These are phyloP conservation scores for Rhipidocladum racemiflorum DNA, from an alignment of 176 grass and related monocot species.

Conservation along the genomic window DNA sequence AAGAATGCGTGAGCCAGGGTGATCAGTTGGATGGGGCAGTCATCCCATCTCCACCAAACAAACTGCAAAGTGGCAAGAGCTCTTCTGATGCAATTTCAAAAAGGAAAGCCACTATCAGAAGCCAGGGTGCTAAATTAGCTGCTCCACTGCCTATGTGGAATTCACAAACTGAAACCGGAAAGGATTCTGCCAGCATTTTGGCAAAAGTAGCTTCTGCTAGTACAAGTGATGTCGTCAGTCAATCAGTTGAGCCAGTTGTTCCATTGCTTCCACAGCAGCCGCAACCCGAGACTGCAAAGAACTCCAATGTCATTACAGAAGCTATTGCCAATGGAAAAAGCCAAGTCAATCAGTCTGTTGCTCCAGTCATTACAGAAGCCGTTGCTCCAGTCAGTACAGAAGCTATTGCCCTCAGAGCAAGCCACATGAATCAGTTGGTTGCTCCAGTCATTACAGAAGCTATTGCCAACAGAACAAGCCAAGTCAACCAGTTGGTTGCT, in stretches of 20 bases:
- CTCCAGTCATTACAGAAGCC: conserved; percentile 5
- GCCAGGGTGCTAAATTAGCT: conserved; percentile 28
- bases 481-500: conserved; percentile 2
- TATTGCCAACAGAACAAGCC: conserved; percentile 6
- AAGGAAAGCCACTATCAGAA: conserved; percentile 30
- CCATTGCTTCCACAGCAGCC: conserved; percentile 8
- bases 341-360: neutral
- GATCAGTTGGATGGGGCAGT: conserved; percentile 30
- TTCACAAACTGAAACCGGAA: conserved; percentile 11
- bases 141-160: conserved; percentile 13
- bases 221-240: neutral
- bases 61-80: conserved; percentile 33
- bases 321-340: neutral
- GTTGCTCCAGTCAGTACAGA: neutral
- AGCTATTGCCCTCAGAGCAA: conserved; percentile 1
- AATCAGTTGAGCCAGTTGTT: neutral
- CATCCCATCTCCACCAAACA: conserved; percentile 43
- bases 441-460: neutral
- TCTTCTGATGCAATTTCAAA: conserved; percentile 28
- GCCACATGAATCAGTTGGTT: conserved; percentile 1
- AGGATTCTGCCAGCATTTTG: conserved; percentile 18
- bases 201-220: neutral
- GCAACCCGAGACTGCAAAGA: conserved; percentile 15
- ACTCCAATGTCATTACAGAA: neutral
- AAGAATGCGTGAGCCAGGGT: conserved; percentile 4